Evolutionary conservation across 2,329 filamentous ascomycete species (phyloP), one percentile per base, ranked within the genome.

Genomic region (Verticillium tricorpus): DNA sequence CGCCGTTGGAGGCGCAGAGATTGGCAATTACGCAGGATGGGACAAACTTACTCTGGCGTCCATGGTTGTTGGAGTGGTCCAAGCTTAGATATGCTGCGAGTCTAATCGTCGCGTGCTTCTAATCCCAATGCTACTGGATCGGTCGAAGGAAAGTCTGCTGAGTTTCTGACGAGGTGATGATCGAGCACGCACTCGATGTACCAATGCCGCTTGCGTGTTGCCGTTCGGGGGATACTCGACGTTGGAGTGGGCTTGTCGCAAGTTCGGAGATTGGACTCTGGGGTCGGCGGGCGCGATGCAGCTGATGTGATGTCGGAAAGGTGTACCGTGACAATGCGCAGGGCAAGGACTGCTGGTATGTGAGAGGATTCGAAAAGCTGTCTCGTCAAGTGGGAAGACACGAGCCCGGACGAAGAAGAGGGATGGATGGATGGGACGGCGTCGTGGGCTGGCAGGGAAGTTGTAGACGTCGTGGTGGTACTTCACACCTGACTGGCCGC

Each of bases 41-140:
- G 45, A 56, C 32, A 31, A 56, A 56, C 31, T 56, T 56, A 56
- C 54, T 56, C 62, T 65, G 45, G 66, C 63, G 65, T 67, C 66
- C 66, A 67, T 67, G 37, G 55, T 57, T 58, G 56, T 39, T 61
- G 60, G 60, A 39, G 56, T 45, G 45, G 45, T 50, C 45, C 45
- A 50, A 50, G 45, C 45, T 50, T 50, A 50, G 7, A 22, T 22
- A 50, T 50, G 45, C 7, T 50, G 45, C 4, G 19, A 22, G 45
- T 22, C 8, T 50, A 5, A n/a, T 25, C 17, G 34, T 35, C 45
- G 19, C 45, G 45, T 19, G n/a, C 45, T 22, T 50, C 17, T 19
- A 45, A 25, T 50, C 22, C 19, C 45, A 22, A 22, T 14, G 19
- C 6, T 50, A 7, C 40, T 50, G 6, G 8, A 9, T 56, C 60